These are phyloP conservation scores for Sporobolomyces roseus DNA, from an alignment of 768 basidiomycete species.

Conservation along the genomic window DNA sequence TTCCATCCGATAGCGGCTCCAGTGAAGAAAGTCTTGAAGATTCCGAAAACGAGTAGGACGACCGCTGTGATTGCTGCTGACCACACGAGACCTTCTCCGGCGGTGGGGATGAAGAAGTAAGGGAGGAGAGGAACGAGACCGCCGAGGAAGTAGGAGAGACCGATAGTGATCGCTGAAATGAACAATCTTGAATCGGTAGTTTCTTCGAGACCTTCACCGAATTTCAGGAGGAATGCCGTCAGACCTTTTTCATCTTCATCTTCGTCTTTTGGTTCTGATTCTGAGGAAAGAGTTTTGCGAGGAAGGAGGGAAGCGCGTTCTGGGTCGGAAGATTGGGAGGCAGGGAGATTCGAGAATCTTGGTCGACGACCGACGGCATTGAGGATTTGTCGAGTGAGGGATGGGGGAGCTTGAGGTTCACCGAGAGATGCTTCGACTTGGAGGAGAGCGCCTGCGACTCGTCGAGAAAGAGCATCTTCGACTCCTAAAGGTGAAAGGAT, in stretches of 20 bases:
- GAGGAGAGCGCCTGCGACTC: slow-evolving; percentile 71
- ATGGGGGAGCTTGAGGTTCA: slow-evolving; percentile 38
- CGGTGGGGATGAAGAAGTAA: slow-evolving; percentile 69
- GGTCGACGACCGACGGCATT: slow-evolving; percentile 41
- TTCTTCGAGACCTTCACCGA: slow-evolving; percentile 93
- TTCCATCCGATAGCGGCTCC: slow-evolving; percentile 51
- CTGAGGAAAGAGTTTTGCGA: slow-evolving; percentile 1
- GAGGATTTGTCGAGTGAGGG: slow-evolving; percentile 36
- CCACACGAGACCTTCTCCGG: slow-evolving; percentile 55
- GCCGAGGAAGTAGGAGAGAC: slow-evolving; percentile 81
- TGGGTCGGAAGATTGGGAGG: slow-evolving; percentile 7
- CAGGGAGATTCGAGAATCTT: slow-evolving; percentile 17
- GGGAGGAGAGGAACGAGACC: slow-evolving; percentile 80
- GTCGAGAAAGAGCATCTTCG: slow-evolving; percentile 70
- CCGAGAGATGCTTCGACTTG: slow-evolving; percentile 48
- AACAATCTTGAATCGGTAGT: slow-evolving; percentile 78
- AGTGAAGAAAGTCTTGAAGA: slow-evolving; percentile 58
- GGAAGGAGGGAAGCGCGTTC: slow-evolving; percentile 30
- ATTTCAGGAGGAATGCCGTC: slow-evolving; percentile 90
- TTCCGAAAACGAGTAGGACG: slow-evolving; percentile 83
- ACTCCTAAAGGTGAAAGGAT: slow-evolving; percentile 86
- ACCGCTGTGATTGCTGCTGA: slow-evolving; percentile 73
- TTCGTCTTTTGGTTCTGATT: slow-evolving; percentile 55
- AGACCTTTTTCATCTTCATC: slow-evolving; percentile 70
- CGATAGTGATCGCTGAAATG: slow-evolving; percentile 89